phyloP scores from a whole-genome alignment of 108 stramenopile genomes.

The Fistulifera pelliculosa region DNA sequence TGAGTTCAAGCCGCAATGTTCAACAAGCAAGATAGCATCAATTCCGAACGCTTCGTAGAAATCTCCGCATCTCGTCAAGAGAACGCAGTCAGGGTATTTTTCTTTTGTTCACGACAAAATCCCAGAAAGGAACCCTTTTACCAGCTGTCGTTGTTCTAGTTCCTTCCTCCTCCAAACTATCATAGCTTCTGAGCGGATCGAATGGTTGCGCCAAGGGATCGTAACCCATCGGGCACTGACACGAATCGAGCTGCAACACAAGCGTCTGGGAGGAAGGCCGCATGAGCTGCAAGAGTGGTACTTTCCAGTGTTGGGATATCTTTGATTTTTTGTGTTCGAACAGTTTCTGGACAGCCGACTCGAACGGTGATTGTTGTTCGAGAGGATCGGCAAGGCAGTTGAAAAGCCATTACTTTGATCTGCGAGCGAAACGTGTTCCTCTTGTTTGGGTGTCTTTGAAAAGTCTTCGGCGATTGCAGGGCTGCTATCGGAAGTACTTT shows the following conservation, averaged over 20 bases:
- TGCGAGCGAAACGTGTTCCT: no score
- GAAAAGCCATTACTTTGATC: background rate
- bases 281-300: constrained; percentile 43
- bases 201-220: constrained; percentile 42
- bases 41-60: constrained; percentile 97
- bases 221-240: constrained; percentile 72
- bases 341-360: constrained; percentile 17
- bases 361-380: constrained; percentile 9
- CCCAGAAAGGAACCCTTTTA: constrained; percentile 53
- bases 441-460: no score
- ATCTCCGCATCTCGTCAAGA: constrained; percentile 88
- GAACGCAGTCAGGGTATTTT: constrained; percentile 38
- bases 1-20: constrained; percentile 91
- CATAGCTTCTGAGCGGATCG: background rate
- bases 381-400: background rate
- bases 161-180: background rate
- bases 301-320: constrained; percentile 57
- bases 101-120: constrained; percentile 57
- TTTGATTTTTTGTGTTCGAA: constrained; percentile 17
- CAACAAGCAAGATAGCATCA: constrained; percentile 89
- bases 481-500: background rate
- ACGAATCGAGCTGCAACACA: constrained; percentile 44
- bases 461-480: no score
- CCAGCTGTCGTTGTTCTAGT: constrained; percentile 11
- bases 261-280: constrained; percentile 54